These are phyloP conservation scores for Quercus agrifolia DNA, from an alignment of 306 rosid genomes.

Conservation along the genomic window DNA sequence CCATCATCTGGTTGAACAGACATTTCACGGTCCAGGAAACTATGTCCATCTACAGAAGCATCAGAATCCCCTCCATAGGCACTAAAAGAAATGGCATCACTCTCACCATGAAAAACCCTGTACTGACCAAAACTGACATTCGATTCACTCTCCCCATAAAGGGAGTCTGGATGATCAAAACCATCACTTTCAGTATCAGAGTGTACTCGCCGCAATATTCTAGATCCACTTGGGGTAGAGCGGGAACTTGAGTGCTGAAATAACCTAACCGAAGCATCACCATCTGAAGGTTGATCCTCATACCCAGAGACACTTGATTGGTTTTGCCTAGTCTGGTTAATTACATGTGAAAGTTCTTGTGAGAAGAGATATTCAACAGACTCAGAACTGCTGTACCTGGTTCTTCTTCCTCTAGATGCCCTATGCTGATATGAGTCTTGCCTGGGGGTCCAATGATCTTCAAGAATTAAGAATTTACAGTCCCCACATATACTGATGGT, in stretches of 20 bases:
- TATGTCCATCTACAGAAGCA: constrained; percentile 65
- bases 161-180: constrained; percentile 60
- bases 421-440: constrained; percentile 35
- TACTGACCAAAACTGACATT: constrained; percentile 55
- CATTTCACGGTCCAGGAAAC: constrained; percentile 59
- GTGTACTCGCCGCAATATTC: constrained; percentile 55
- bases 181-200: constrained; percentile 88
- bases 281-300: constrained; percentile 49
- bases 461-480: constrained; percentile 81
- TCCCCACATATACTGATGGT: constrained; percentile 61
- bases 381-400: constrained; percentile 61
- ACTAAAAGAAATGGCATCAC: constrained; percentile 63
- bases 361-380: constrained; percentile 51
- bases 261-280: constrained; percentile 42
- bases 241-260: constrained; percentile 53
- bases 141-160: constrained; percentile 72
- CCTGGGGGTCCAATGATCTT: constrained; percentile 52
- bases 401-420: constrained; percentile 52
- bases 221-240: constrained; percentile 69
- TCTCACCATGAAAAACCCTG: constrained; percentile 53
- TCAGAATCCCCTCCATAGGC: constrained; percentile 88
- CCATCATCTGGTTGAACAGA: constrained; percentile 45
- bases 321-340: constrained; percentile 42
- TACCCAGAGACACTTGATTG: constrained; percentile 40
- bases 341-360: constrained; percentile 45